phyloP scores from a whole-genome alignment of 345 rosid genomes.

The Citrus inodora region DNA sequence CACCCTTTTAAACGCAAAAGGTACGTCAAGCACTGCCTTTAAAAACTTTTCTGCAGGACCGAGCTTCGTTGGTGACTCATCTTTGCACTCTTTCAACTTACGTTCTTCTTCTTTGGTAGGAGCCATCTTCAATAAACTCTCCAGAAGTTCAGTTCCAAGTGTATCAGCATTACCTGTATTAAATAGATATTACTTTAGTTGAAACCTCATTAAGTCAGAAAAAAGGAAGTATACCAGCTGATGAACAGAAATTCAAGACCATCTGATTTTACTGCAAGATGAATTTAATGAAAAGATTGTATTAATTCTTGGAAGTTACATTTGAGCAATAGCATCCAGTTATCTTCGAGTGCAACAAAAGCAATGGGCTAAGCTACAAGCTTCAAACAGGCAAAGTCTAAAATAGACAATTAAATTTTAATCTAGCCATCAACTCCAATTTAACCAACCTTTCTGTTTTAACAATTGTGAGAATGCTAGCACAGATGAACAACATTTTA shows the following conservation, averaged over 20 bases:
- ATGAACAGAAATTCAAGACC: background rate
- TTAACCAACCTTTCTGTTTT: background rate
- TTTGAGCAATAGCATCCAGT: background rate
- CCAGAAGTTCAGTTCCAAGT: slow-evolving; percentile 95
- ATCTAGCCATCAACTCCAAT: background rate
- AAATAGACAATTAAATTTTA: background rate
- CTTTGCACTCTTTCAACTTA: slow-evolving; percentile 68
- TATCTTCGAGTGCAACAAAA: background rate
- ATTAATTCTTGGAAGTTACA: background rate
- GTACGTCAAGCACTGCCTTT: slow-evolving; percentile 82
- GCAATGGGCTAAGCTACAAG: background rate
- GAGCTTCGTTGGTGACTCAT: slow-evolving; percentile 74
- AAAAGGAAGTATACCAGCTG: background rate
- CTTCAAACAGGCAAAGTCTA: background rate
- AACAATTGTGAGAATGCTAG: background rate
- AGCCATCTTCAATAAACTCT: slow-evolving; percentile 89
- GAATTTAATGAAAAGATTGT: background rate
- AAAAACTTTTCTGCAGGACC: slow-evolving; percentile 92
- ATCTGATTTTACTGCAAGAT: background rate
- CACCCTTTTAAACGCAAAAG: slow-evolving; percentile 88
- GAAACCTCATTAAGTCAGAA: background rate
- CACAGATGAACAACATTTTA: background rate
- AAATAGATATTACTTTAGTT: slow-evolving; percentile 18
- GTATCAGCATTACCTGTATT: slow-evolving; percentile 80
- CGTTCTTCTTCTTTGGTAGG: slow-evolving; percentile 95